Percentiles rank a stretch among this genome's conserved stretches.
Conservation (phyloP, 768 basidiomycete species). For the Pholiota microspora region DNA sequence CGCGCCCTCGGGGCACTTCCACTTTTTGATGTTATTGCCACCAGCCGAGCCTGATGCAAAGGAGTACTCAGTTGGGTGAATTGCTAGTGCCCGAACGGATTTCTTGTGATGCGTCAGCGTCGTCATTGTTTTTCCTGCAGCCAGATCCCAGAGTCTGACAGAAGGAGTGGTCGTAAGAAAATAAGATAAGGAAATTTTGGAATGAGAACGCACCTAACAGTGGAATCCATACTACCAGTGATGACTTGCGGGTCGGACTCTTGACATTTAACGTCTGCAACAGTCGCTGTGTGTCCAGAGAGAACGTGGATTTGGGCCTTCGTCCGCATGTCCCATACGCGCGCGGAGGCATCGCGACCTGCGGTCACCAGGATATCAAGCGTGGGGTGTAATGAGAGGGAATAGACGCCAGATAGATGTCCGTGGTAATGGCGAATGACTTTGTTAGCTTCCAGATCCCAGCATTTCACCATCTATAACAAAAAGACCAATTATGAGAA, state of each 20-base stretch:
- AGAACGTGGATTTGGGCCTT: conserved; percentile 95
- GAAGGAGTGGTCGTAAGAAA: background rate
- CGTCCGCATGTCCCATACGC: conserved; percentile 99
- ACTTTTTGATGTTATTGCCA: conserved; percentile 99
- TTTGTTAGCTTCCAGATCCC: conserved; percentile 99
- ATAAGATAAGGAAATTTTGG: background rate
- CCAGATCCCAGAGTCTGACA: conserved; percentile 89
- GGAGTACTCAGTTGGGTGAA: conserved; percentile 95
- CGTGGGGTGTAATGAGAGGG: conserved; percentile 90
- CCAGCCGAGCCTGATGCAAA: conserved; percentile 96
- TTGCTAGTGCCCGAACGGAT: conserved; percentile 88
- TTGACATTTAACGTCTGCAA: conserved; percentile 95
- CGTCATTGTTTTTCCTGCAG: conserved; percentile 94
- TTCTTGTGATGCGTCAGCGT: conserved; percentile 99
- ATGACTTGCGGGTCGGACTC: conserved; percentile 98
- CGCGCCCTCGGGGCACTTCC: conserved; percentile 95
- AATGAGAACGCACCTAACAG: conserved; percentile 59
- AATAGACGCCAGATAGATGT: conserved; percentile 96
- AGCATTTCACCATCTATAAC: conserved; percentile 96
- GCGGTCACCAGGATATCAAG: conserved; percentile 94
- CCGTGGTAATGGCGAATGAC: conserved; percentile 99
- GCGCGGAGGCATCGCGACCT: conserved; percentile 93
- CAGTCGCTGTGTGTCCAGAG: conserved; percentile 90
- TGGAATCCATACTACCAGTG: conserved; percentile 98
- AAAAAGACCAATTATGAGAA: no score